A percentile compares a stretch with the other conserved stretches of the same genome.
These are phyloP conservation scores for Globisporangium takayamanum DNA, from an alignment of 352 stramenopile genomes.

Conservation along the genomic window DNA sequence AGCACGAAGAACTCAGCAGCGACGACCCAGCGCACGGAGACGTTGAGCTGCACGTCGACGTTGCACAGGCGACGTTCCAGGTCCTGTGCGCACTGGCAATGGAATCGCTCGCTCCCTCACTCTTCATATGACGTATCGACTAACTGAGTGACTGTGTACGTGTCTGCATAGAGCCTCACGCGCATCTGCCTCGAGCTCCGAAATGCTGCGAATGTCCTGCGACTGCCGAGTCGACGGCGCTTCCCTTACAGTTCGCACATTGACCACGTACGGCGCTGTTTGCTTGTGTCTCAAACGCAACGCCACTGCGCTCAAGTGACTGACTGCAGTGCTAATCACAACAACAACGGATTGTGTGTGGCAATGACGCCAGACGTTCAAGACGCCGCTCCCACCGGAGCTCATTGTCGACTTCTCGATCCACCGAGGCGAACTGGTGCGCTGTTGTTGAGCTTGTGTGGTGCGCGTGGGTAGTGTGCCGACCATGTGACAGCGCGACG, in stretches of 20 bases:
- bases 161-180: constrained; percentile 21
- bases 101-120: background rate
- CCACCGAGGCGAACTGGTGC: constrained; percentile 69
- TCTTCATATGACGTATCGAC: background rate
- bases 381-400: constrained; percentile 58
- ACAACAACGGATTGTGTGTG: background rate
- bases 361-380: constrained; percentile 39
- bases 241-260: constrained; percentile 80
- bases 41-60: constrained; percentile 48
- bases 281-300: background rate
- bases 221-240: constrained; percentile 60
- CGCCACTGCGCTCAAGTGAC: background rate
- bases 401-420: constrained; percentile 83
- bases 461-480: too few relatives aligned
- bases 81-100: background rate
- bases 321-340: background rate
- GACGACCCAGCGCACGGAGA: constrained; percentile 38
- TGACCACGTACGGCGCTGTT: constrained; percentile 47
- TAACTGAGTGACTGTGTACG: background rate
- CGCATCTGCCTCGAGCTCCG: constrained; percentile 60
- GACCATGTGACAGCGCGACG: too few relatives aligned
- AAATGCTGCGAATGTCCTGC: constrained; percentile 62
- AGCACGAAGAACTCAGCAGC: constrained; percentile 31
- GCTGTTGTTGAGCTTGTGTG: background rate
- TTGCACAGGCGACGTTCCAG: constrained; percentile 42